Percentiles rank a stretch among this genome's conserved stretches.
These are phyloP conservation scores for Geosmithia flava DNA, from an alignment of 2,329 filamentous ascomycete genomes.

Conservation along the genomic window DNA sequence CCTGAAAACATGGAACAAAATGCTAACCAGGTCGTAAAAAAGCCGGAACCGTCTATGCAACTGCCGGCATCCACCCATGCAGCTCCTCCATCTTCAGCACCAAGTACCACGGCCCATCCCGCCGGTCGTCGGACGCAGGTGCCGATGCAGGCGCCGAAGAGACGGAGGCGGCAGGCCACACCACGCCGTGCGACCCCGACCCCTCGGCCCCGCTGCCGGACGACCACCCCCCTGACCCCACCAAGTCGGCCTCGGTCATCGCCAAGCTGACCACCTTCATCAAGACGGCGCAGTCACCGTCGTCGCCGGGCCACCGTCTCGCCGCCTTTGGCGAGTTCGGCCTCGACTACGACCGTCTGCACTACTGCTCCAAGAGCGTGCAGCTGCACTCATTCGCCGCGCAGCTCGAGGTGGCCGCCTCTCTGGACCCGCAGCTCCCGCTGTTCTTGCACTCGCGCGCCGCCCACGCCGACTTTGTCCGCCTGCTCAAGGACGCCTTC, in stretches of 20 bases:
- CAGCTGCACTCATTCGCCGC: slow-evolving; percentile 78
- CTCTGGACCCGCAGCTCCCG: slow-evolving; percentile 59
- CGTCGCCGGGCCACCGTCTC: slow-evolving; percentile 26
- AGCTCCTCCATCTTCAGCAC: slow-evolving; percentile 66
- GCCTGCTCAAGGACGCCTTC: slow-evolving; percentile 48
- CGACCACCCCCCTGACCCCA: slow-evolving; percentile 30
- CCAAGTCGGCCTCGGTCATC: slow-evolving; percentile 37
- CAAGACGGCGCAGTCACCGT: slow-evolving; percentile 1
- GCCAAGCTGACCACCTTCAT: slow-evolving; percentile 53
- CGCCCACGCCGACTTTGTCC: slow-evolving; percentile 73
- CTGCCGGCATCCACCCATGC: slow-evolving; percentile 90
- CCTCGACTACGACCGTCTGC: slow-evolving; percentile 87
- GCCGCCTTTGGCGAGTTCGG: slow-evolving; percentile 92
- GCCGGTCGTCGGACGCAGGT: background rate
- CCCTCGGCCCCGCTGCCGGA: slow-evolving; percentile 33
- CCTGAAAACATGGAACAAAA: background rate
- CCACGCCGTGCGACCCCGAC: slow-evolving; percentile 41
- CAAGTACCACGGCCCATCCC: slow-evolving; percentile 6
- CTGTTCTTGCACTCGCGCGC: slow-evolving; percentile 89
- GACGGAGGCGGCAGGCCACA: slow-evolving; percentile 23
- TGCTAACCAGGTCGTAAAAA: background rate
- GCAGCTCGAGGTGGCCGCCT: slow-evolving; percentile 68
- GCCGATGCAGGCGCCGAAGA: slow-evolving; percentile 13
- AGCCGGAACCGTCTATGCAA: slow-evolving; percentile 78
- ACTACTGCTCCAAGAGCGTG: slow-evolving; percentile 64